These are phyloP conservation scores for Gaeumannomyces sp. DNA, from an alignment of 2,329 filamentous ascomycete genomes.

Conservation along the genomic window DNA sequence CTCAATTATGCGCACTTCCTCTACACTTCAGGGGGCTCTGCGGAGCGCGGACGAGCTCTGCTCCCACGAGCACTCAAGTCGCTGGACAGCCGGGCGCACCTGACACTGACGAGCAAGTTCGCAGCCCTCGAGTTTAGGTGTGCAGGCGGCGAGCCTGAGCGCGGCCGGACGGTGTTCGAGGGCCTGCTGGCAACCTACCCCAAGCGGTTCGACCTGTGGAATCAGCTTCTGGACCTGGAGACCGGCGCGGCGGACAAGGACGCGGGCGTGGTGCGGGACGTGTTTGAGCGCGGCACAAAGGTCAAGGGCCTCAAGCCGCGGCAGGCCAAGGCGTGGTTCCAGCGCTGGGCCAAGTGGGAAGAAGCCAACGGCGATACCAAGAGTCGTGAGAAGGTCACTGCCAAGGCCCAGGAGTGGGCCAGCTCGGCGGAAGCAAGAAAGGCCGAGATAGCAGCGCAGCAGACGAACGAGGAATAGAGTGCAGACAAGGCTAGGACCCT, in stretches of 20 bases:
- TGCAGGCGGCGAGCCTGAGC: constrained; percentile 74
- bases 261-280: constrained; percentile 53
- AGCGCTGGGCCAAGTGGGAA: constrained; percentile 88
- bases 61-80: constrained; percentile 80
- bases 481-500: neutral
- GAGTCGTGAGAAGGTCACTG: constrained; percentile 63
- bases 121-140: constrained; percentile 88
- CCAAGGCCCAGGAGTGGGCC: constrained; percentile 65
- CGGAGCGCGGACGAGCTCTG: constrained; percentile 70
- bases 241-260: constrained; percentile 51
- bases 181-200: constrained; percentile 77
- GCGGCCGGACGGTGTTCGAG: constrained; percentile 91
- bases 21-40: constrained; percentile 62
- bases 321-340: constrained; percentile 82
- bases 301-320: constrained; percentile 70
- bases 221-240: constrained; percentile 84
- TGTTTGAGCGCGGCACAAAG: constrained; percentile 75
- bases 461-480: neutral
- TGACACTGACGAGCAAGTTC: constrained; percentile 78
- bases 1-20: constrained; percentile 93
- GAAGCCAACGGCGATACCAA: constrained; percentile 64
- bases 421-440: constrained; percentile 38
- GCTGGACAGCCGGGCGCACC: constrained; percentile 60
- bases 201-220: constrained; percentile 90
- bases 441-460: constrained; percentile 15